A percentile compares a stretch with the other conserved stretches of the same genome.
These are phyloP conservation scores for Venturia aucupariae DNA, from an alignment of 2,329 filamentous ascomycete genomes.

Conservation along the genomic window DNA sequence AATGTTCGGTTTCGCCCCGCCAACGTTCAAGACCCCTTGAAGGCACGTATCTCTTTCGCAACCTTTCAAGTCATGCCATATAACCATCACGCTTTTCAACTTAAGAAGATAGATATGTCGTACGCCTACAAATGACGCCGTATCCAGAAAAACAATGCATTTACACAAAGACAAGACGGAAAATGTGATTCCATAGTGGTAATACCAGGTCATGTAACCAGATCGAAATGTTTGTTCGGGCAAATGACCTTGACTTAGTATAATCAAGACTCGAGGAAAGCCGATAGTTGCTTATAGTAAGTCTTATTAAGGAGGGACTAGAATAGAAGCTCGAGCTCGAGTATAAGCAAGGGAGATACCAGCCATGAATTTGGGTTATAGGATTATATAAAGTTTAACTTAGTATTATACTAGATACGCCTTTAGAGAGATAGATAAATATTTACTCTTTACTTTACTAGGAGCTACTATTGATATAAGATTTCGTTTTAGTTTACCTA, in stretches of 20 bases:
- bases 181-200: not conserved
- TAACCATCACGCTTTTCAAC: not conserved
- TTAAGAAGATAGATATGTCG: not conserved
- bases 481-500: too few species aligned
- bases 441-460: too few species aligned
- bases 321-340: not conserved
- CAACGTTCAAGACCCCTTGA: not conserved
- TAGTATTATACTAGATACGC: not conserved
- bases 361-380: not conserved
- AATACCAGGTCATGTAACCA: not conserved
- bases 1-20: not conserved
- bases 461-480: not conserved
- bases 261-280: not conserved
- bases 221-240: not conserved
- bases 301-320: not conserved
- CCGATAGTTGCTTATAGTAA: too few species aligned
- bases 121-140: not conserved
- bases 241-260: not conserved
- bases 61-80: not conserved
- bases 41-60: not conserved
- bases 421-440: not conserved
- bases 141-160: not conserved
- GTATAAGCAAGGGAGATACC: constrained; percentile 3
- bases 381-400: not conserved
- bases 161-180: not conserved